Percentiles rank a stretch among this genome's conserved stretches.
Evolutionary conservation across 2,329 filamentous ascomycete species (phyloP).

Genomic region (Sarocladium strictum): DNA sequence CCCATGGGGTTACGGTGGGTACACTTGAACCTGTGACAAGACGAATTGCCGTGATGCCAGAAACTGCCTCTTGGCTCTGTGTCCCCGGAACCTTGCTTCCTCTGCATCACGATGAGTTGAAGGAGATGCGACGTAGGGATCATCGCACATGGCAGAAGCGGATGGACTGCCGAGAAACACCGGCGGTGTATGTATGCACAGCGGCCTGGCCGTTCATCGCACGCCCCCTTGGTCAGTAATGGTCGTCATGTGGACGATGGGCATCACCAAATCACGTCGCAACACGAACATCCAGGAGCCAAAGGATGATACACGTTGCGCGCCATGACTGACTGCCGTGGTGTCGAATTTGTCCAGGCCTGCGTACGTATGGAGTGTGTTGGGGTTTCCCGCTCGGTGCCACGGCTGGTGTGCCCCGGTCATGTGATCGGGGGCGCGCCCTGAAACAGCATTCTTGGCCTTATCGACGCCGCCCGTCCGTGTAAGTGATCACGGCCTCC

Average conservation of each 20-base stretch:
- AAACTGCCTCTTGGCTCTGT: no score
- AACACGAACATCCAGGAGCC: background rate
- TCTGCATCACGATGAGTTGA: background rate
- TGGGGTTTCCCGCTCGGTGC: background rate
- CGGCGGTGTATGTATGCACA: background rate
- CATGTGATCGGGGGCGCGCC: background rate
- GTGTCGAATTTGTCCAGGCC: constrained; percentile 1
- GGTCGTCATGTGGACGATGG: background rate
- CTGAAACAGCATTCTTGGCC: background rate
- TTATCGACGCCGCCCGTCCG: constrained; percentile 2
- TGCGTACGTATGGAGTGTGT: background rate
- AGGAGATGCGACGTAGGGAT: background rate
- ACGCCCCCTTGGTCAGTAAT: background rate
- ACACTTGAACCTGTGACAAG: no score
- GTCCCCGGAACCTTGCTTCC: background rate
- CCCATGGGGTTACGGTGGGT: background rate
- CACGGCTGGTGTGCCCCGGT: background rate
- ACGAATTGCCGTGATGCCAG: no score
- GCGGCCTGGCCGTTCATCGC: background rate
- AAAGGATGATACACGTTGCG: background rate
- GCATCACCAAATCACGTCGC: background rate
- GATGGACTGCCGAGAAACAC: background rate
- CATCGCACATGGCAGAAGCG: no score
- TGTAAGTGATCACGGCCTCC: background rate
- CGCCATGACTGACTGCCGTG: background rate